These are phyloP conservation scores for Endoconidiophora laricicola DNA, from an alignment of 2,329 filamentous ascomycete species.

Conservation along the genomic window DNA sequence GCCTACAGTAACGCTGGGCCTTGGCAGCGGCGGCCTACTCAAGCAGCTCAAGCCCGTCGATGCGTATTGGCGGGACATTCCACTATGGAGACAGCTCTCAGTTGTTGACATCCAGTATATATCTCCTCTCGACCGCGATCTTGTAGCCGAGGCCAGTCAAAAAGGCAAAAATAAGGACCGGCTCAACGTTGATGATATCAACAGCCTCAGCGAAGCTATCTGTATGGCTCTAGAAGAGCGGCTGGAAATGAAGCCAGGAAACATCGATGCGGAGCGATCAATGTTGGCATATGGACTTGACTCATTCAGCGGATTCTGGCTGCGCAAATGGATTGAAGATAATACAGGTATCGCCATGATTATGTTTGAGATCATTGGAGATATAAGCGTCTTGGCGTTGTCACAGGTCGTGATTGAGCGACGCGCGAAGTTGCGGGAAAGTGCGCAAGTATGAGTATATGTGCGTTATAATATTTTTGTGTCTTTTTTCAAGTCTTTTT, in stretches of 20 bases:
- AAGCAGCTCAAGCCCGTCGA: slow-evolving; percentile 34
- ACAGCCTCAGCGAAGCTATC: slow-evolving; percentile 20
- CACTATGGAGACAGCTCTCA: slow-evolving; percentile 22
- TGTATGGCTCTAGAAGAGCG: slow-evolving; percentile 17
- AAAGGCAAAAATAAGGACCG: slow-evolving; percentile 7
- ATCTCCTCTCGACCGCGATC: no score
- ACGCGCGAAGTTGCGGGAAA: not conserved
- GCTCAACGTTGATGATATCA: slow-evolving; percentile 18
- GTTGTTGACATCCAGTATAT: slow-evolving; percentile 22
- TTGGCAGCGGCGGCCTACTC: slow-evolving; percentile 37
- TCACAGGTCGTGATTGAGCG: slow-evolving; percentile 20
- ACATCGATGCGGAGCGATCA: slow-evolving; percentile 26
- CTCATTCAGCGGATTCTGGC: slow-evolving; percentile 34
- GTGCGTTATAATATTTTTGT: no score
- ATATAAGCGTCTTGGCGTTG: slow-evolving; percentile 25
- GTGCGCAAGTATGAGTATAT: no score
- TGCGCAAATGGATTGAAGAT: slow-evolving; percentile 33
- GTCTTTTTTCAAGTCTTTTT: no score
- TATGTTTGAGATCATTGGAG: slow-evolving; percentile 31
- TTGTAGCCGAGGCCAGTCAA: no score
- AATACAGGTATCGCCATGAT: slow-evolving; percentile 28
- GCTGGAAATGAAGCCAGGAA: slow-evolving; percentile 28
- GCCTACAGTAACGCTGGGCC: slow-evolving; percentile 32
- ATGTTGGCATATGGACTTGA: slow-evolving; percentile 34
- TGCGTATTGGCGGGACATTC: slow-evolving; percentile 32